Conservation (phyloP, 2,329 filamentous ascomycete genomes). For the Colletotrichum sp. region DNA sequence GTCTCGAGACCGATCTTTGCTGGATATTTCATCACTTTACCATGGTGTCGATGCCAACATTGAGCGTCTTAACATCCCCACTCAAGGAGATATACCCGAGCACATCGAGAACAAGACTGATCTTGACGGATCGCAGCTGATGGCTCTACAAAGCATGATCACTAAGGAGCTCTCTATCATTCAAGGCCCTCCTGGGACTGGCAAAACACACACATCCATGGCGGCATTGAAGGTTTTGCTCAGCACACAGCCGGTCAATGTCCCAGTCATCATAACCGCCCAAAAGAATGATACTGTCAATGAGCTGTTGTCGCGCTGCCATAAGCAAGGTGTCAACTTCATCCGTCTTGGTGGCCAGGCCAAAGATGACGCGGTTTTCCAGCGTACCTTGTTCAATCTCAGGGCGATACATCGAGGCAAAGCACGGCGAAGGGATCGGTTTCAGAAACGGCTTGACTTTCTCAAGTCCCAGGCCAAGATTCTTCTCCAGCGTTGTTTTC, state of each 20-base stretch:
- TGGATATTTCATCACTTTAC: background rate
- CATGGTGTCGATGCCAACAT: background rate
- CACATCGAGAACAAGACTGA: constrained; percentile 27
- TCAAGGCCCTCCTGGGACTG: constrained; percentile 79
- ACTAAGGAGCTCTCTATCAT: constrained; percentile 76
- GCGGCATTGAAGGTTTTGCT: constrained; percentile 71
- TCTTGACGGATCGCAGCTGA: constrained; percentile 75
- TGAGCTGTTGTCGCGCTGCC: constrained; percentile 73
- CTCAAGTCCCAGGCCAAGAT: background rate
- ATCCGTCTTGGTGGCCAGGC: constrained; percentile 70
- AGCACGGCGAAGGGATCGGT: background rate
- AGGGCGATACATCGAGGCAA: constrained; percentile 32
- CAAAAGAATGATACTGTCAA: constrained; percentile 93
- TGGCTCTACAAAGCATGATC: constrained; percentile 72
- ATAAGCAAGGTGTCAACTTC: constrained; percentile 59
- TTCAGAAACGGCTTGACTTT: background rate
- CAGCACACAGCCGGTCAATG: constrained; percentile 59
- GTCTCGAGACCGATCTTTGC: background rate
- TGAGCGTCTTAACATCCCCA: background rate
- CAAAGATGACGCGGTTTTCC: constrained; percentile 67
- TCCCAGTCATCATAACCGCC: constrained; percentile 79
- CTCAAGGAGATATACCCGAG: background rate
- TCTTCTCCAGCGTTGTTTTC: background rate
- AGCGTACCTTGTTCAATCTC: constrained; percentile 70
- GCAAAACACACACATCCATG: constrained; percentile 84